These are phyloP conservation scores for Hygrophila difformis DNA, from an alignment of 257 asterid genomes.

Conservation along the genomic window DNA sequence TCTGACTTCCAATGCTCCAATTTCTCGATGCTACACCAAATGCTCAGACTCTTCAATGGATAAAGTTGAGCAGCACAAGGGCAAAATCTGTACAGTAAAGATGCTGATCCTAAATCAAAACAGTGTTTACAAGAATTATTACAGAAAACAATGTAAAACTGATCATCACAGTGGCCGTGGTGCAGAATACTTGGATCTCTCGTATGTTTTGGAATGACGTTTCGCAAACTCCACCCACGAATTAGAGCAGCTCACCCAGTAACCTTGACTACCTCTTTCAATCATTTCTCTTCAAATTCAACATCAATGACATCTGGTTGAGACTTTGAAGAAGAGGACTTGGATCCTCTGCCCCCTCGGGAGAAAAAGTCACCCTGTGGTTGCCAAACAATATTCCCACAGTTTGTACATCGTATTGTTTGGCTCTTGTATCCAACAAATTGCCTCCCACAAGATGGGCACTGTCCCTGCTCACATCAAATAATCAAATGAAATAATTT, in stretches of 20 bases:
- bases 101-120: no score
- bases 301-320: slow-evolving; percentile 80
- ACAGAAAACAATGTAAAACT: no score
- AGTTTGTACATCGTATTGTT: slow-evolving; percentile 72
- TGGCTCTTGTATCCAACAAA: slow-evolving; percentile 81
- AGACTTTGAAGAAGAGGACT: slow-evolving; percentile 57
- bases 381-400: slow-evolving; percentile 94
- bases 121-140: no score
- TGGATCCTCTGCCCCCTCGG: slow-evolving; percentile 49
- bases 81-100: no score
- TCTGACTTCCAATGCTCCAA: no score
- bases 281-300: slow-evolving; percentile 89
- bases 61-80: no score
- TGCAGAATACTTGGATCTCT: no score
- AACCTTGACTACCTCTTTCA: neutral
- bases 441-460: slow-evolving; percentile 88
- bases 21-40: no score
- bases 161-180: no score
- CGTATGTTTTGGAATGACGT: slow-evolving; percentile 16
- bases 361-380: slow-evolving; percentile 64
- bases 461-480: slow-evolving; percentile 61
- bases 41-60: no score
- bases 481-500: slow-evolving; percentile 6
- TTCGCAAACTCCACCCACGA: slow-evolving; percentile 16
- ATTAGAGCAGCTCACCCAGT: slow-evolving; percentile 15